Percentiles rank a stretch among this genome's conserved stretches.
Conservation (phyloP, 31 red algal genomes). For the Endocladia muricata region DNA sequence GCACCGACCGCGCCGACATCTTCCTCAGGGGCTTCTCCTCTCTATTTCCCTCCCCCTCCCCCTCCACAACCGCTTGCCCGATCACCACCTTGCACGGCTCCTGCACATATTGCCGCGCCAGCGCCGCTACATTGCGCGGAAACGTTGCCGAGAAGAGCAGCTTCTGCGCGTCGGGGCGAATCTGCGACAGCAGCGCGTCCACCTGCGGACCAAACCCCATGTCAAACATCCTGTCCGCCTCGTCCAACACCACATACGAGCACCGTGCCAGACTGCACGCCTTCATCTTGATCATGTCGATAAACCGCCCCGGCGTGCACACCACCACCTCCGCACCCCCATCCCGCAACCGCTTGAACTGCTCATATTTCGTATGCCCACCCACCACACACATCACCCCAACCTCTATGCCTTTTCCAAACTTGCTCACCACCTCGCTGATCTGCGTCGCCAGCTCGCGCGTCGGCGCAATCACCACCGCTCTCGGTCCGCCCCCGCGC, state of each 20-base stretch:
- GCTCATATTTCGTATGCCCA: slow-evolving; percentile 63
- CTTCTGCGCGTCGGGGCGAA: slow-evolving; percentile 84
- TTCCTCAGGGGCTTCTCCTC: neutral
- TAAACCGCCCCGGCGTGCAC: slow-evolving; percentile 78
- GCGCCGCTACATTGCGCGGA: slow-evolving; percentile 35
- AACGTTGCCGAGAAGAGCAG: slow-evolving; percentile 81
- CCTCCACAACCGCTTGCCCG: neutral
- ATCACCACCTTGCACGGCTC: slow-evolving; percentile 40
- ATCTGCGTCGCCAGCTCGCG: slow-evolving; percentile 89
- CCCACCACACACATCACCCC: slow-evolving; percentile 56
- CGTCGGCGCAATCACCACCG: slow-evolving; percentile 81
- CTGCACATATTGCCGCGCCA: slow-evolving; percentile 36
- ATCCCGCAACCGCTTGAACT: slow-evolving; percentile 72
- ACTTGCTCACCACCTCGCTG: slow-evolving; percentile 30
- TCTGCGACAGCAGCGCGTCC: slow-evolving; percentile 57
- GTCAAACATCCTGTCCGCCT: slow-evolving; percentile 91
- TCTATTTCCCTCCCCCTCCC: neutral
- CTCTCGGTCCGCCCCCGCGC: slow-evolving; percentile 46
- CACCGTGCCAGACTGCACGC: slow-evolving; percentile 54
- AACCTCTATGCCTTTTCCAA: slow-evolving; percentile 6
- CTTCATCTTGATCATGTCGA: slow-evolving; percentile 86
- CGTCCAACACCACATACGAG: slow-evolving; percentile 86
- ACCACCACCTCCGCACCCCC: slow-evolving; percentile 67
- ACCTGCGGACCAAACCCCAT: slow-evolving; percentile 89
- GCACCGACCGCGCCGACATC: neutral